Base-by-base conservation (phyloP, 192 early-diverging fungal species). In the Linnemannia hyalina region DNA sequence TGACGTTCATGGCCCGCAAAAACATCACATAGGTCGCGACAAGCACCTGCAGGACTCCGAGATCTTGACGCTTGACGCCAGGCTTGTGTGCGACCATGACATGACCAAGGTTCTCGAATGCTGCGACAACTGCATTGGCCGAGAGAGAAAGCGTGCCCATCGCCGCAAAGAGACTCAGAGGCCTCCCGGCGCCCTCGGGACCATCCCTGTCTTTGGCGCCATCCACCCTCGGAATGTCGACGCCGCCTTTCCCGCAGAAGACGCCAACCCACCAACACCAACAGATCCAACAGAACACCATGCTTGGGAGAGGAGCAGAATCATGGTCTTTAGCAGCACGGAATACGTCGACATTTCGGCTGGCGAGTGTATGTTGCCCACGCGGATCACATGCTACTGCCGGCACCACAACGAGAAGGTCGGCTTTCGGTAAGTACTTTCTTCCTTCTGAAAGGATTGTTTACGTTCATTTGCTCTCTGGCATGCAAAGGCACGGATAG, bases 351-450 rank as follows among this genome's bases (percentile, higher is more conserved):
- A 96, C 79, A 94, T 97, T 55, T 90, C 91, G 70, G 90, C 91
- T 70, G 96, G 96, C 77, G 95, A 96, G 79, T 93, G 93, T 8
- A 90, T 94, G 47, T 87, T 97, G 54, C 96, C 96, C 22, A 93
- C 94, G 35, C 92, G 96, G 26, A 95, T 97, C 82, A 96, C 96
- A 35, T 97, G 96, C 90, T 97, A 97, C 84, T 96, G 96, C 85
- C 92, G 96, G 35, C 96, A 97, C 72, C 96, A 96, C 83, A 90
- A 91, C 81, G 96, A 97, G 80, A 96, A 96, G 90, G 82, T 93
- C 13, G 96, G 96, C 4, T 97, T 97, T 84, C 78, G 84, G 84
- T 86, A 46, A 70, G 84, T 75, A 6, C 3, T 8, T 60, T 49
- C 36, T 52, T 36, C 42, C 44, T 32, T 77, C 32, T 32, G 11